Conservation (phyloP, 139 green algal species). For the Tetraselmis striata region DNA sequence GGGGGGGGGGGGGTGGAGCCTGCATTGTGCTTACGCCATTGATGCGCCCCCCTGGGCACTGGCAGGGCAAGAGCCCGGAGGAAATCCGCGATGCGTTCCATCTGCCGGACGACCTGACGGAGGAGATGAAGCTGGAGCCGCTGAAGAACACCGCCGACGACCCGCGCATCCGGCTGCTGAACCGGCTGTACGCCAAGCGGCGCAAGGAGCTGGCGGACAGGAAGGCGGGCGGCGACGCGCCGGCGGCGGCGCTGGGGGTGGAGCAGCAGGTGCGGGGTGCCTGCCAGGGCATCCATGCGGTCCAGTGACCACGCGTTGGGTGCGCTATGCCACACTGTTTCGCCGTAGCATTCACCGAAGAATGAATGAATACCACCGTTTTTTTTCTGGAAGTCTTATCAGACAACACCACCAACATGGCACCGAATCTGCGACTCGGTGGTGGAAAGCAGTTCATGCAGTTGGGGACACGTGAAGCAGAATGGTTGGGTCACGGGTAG, state of each 20-base stretch:
- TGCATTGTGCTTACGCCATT: neutral
- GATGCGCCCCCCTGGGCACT: neutral
- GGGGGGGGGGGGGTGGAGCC: too few relatives aligned
- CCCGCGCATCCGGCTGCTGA: conserved; percentile 60
- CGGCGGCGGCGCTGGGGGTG: neutral
- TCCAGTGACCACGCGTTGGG: neutral
- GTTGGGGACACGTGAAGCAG: too few relatives aligned
- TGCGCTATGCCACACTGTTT: too few relatives aligned
- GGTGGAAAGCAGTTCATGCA: too few relatives aligned
- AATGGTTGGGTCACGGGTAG: too few relatives aligned
- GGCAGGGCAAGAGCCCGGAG: conserved; percentile 51
- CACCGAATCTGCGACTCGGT: too few relatives aligned
- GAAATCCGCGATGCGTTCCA: conserved; percentile 59
- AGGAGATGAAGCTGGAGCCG: conserved; percentile 78
- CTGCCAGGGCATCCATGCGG: too few relatives aligned
- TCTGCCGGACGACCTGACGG: conserved; percentile 65
- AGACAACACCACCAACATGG: too few relatives aligned
- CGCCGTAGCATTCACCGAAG: too few relatives aligned
- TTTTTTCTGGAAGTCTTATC: too few relatives aligned
- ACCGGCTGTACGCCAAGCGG: conserved; percentile 64
- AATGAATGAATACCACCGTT: too few relatives aligned
- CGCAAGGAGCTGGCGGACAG: conserved; percentile 48
- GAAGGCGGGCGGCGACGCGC: conserved; percentile 3
- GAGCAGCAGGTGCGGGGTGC: neutral
- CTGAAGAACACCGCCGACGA: conserved; percentile 45